Conservation (phyloP, 108 stramenopile species). For the Cyclostephanos tholiformis region DNA sequence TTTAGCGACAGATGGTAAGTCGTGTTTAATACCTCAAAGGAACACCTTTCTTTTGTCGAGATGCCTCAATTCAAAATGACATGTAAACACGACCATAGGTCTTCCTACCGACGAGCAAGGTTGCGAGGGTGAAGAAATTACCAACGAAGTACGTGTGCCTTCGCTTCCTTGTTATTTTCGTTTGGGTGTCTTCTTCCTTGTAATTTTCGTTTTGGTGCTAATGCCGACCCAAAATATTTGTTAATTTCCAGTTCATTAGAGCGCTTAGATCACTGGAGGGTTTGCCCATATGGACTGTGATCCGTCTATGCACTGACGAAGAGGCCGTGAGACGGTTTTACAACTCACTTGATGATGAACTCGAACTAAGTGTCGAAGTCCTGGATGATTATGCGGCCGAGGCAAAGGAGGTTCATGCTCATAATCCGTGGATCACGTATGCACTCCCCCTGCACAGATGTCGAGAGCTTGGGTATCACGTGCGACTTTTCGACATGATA, state of each 20-base stretch:
- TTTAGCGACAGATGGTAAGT: slow-evolving; percentile 60
- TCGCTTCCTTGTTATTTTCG: background rate
- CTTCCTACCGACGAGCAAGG: slow-evolving; percentile 55
- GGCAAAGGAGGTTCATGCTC: slow-evolving; percentile 65
- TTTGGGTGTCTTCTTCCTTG: background rate
- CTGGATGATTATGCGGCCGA: slow-evolving; percentile 80
- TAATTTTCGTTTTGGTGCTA: background rate
- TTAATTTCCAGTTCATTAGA: slow-evolving; percentile 22
- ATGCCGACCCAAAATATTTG: background rate
- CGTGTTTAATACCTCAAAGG: background rate
- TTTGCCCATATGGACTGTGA: slow-evolving; percentile 74
- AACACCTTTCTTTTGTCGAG: background rate
- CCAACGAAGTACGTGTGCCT: slow-evolving; percentile 12
- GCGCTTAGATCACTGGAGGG: slow-evolving; percentile 61
- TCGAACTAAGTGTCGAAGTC: slow-evolving; percentile 74
- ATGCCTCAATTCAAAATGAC: background rate
- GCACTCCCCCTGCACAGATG: slow-evolving; percentile 63
- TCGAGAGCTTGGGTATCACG: slow-evolving; percentile 70
- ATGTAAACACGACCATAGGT: background rate
- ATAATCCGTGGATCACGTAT: slow-evolving; percentile 81
- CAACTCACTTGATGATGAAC: slow-evolving; percentile 70
- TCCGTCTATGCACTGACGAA: slow-evolving; percentile 85
- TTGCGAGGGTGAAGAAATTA: slow-evolving; percentile 25
- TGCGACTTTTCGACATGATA: slow-evolving; percentile 70
- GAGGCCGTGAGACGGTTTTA: slow-evolving; percentile 64